Evolutionary conservation across 169 alveolate genomes (phyloP).

Genomic region (Plasmodium vivax): DNA sequence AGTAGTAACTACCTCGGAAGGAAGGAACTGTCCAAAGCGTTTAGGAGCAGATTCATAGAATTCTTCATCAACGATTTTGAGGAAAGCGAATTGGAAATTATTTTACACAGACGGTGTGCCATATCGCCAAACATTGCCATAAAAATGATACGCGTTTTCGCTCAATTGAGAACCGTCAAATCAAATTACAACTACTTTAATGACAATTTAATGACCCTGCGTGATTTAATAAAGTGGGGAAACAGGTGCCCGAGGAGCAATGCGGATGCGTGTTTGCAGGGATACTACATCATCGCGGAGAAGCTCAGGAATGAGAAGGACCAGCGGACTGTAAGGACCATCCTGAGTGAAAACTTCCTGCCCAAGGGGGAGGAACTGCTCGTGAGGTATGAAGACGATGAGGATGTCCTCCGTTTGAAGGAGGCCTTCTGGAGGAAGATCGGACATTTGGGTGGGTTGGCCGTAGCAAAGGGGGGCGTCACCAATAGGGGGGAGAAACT

Average conservation of each 20-base stretch:
- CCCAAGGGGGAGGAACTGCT: background rate
- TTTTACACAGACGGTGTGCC: slow-evolving; percentile 94
- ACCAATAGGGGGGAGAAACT: background rate
- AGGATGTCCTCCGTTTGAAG: slow-evolving; percentile 15
- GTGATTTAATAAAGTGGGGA: slow-evolving; percentile 99
- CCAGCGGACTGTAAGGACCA: slow-evolving; percentile 85
- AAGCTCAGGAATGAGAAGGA: slow-evolving; percentile 92
- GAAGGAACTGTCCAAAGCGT: slow-evolving; percentile 97
- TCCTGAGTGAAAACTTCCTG: slow-evolving; percentile 78
- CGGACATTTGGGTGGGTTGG: background rate
- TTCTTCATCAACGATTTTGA: slow-evolving; percentile 94
- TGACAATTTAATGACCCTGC: slow-evolving; percentile 93
- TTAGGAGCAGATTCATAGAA: slow-evolving; percentile 97
- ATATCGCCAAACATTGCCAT: slow-evolving; percentile 94
- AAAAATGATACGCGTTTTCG: slow-evolving; percentile 93
- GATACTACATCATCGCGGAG: slow-evolving; percentile 95
- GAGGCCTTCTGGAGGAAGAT: slow-evolving; percentile 17
- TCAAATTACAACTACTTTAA: slow-evolving; percentile 83
- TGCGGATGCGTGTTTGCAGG: slow-evolving; percentile 91
- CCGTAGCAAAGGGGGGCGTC: background rate
- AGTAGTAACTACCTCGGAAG: slow-evolving; percentile 98
- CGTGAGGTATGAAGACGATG: slow-evolving; percentile 12
- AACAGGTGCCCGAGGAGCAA: slow-evolving; percentile 90
- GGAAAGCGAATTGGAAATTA: slow-evolving; percentile 91
- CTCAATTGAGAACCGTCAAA: slow-evolving; percentile 91